phyloP scores from a whole-genome alignment of 139 green algal species.

The Pseudopediastrum boryanum region DNA sequence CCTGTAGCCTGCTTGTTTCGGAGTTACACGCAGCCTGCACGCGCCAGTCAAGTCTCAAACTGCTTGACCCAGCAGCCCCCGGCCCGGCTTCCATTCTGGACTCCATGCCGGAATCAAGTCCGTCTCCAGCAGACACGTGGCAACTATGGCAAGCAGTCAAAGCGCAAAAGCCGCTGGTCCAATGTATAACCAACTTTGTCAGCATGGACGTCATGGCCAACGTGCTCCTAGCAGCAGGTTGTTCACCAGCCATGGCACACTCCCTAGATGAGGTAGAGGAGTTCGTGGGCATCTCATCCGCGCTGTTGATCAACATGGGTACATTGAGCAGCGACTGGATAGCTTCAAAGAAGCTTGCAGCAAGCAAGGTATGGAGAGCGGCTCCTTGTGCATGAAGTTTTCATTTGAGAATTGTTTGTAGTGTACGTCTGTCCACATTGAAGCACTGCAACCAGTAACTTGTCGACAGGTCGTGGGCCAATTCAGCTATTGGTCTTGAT shows the following conservation, averaged over 20 bases:
- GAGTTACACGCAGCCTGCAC: no score
- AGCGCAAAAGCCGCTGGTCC: not conserved
- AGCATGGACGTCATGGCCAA: conserved; percentile 89
- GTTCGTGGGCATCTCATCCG: conserved; percentile 64
- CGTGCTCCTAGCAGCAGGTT: conserved; percentile 73
- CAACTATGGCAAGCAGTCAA: not conserved
- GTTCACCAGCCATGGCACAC: conserved; percentile 82
- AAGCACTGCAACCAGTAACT: no score
- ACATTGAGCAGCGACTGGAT: conserved; percentile 69
- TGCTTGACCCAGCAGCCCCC: no score
- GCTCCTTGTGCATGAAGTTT: not conserved
- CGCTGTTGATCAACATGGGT: conserved; percentile 84
- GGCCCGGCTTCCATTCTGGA: no score
- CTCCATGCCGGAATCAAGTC: not conserved
- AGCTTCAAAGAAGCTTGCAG: conserved; percentile 68
- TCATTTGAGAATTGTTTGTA: not conserved
- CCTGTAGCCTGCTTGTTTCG: no score
- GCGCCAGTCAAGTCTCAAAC: no score
- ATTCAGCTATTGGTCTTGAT: no score
- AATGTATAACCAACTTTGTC: conserved; percentile 39
- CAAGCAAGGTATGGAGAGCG: conserved; percentile 41
- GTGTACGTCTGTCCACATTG: no score
- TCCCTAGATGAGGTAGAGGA: conserved; percentile 65
- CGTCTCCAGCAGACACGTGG: not conserved
- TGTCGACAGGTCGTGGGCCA: no score